A percentile compares a stretch with the other conserved stretches of the same genome.
phyloP scores from a whole-genome alignment of 495 filamentous ascomycete species.

The Sphaerosporella brunnea region DNA sequence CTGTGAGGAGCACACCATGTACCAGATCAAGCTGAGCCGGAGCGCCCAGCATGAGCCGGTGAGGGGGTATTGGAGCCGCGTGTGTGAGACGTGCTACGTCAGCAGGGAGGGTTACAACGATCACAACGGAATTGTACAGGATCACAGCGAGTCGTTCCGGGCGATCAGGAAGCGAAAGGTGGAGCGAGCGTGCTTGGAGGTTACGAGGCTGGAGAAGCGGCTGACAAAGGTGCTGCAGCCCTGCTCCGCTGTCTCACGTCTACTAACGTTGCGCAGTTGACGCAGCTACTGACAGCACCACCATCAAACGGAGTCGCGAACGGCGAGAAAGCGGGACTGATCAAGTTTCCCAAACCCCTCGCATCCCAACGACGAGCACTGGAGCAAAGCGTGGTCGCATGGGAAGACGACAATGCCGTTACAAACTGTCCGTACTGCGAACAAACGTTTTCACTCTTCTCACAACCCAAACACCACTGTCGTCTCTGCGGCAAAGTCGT shows the following conservation, averaged over 20 bases:
- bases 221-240: conserved; percentile 52
- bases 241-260: no score
- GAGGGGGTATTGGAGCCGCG: conserved; percentile 78
- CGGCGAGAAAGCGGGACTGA: not conserved
- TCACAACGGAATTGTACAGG: conserved; percentile 49
- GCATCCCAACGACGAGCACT: conserved; percentile 43
- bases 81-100: conserved; percentile 97
- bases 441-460: conserved; percentile 79
- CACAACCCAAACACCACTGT: conserved; percentile 84
- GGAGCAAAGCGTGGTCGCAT: conserved; percentile 81
- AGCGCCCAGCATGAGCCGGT: conserved; percentile 84
- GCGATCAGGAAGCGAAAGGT: conserved; percentile 54
- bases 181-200: conserved; percentile 67
- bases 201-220: conserved; percentile 76
- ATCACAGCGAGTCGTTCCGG: conserved; percentile 53
- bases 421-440: conserved; percentile 76
- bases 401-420: conserved; percentile 82
- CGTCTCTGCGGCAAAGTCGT: conserved; percentile 83
- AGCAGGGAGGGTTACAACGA: conserved; percentile 91
- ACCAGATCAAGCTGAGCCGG: conserved; percentile 92
- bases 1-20: conserved; percentile 98
- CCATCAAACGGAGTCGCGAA: not conserved
- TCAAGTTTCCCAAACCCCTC: not conserved
- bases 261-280: not conserved
- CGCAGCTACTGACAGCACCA: not conserved